Conservation (phyloP, 2,329 filamentous ascomycete genomes). For the Pestalotiopsis sp. region DNA sequence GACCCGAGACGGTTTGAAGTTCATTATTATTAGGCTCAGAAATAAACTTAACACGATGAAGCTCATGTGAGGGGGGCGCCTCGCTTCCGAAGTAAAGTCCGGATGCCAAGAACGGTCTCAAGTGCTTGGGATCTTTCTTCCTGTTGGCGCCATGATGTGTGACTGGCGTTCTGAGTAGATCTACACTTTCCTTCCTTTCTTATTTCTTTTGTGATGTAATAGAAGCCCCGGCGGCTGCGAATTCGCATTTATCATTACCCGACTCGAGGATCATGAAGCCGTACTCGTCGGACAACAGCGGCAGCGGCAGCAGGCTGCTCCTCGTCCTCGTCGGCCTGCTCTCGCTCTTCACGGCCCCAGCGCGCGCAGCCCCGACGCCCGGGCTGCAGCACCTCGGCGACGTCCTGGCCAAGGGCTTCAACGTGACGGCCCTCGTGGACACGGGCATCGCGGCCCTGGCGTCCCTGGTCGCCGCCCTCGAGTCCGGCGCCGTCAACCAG, state of each 20-base stretch:
- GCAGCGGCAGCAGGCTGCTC: not conserved
- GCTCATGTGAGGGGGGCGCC: not conserved
- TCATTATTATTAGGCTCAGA: not conserved
- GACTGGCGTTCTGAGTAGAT: not conserved
- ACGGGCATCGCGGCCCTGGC: constrained; percentile 2
- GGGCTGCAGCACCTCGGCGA: not conserved
- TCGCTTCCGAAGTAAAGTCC: not conserved
- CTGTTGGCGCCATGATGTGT: not conserved
- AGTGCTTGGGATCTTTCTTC: not conserved
- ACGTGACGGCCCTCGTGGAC: not conserved
- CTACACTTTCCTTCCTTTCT: not conserved
- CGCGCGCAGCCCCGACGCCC: not conserved
- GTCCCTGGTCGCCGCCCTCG: constrained; percentile 15
- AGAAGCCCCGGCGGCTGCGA: not conserved
- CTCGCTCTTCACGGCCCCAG: not conserved
- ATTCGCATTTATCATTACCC: not conserved
- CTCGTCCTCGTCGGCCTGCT: not conserved
- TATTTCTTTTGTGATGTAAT: not conserved
- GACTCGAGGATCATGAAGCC: not conserved
- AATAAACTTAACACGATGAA: not conserved
- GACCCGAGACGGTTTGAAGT: not conserved
- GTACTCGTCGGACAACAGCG: not conserved
- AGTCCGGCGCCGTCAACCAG: constrained; percentile 14
- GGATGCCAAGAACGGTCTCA: not conserved
- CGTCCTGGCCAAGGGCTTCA: not conserved